Evolutionary conservation across 352 stramenopile genomes (phyloP).

Genomic region (Pythium rhizo-oryzae): DNA sequence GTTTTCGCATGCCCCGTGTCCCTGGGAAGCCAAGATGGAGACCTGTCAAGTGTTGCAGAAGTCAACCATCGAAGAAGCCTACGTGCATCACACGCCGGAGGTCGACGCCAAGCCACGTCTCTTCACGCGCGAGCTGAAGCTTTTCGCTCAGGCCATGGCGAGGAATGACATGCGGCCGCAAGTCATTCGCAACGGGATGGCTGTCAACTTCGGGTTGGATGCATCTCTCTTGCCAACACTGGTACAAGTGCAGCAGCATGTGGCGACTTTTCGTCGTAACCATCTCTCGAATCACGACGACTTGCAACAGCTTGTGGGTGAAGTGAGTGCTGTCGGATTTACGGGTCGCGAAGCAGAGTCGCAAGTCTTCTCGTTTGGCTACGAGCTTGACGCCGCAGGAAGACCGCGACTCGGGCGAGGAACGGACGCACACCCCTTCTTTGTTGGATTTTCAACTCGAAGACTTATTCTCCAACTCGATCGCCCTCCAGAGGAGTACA

Average conservation of each 20-base stretch:
- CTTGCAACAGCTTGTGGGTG: not conserved
- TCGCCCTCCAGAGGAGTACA: not conserved
- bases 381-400: not conserved
- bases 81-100: too few relatives aligned
- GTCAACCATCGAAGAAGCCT: too few relatives aligned
- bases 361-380: conserved; percentile 16
- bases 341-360: not conserved
- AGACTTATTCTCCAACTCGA: conserved; percentile 11
- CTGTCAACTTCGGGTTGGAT: too few relatives aligned
- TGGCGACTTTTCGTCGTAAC: not conserved
- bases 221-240: not conserved
- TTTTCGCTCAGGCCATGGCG: too few relatives aligned
- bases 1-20: too few relatives aligned
- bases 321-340: not conserved
- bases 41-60: too few relatives aligned
- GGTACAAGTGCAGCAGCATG: not conserved
- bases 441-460: conserved; percentile 14
- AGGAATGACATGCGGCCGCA: too few relatives aligned
- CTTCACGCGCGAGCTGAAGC: too few relatives aligned
- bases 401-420: conserved; percentile 7
- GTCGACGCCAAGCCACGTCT: too few relatives aligned
- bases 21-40: too few relatives aligned
- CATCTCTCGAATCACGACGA: not conserved
- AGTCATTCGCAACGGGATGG: too few relatives aligned
- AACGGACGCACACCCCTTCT: conserved; percentile 14